These are phyloP conservation scores for Scleroderma citrinum DNA, from an alignment of 768 basidiomycete genomes.

Conservation along the genomic window DNA sequence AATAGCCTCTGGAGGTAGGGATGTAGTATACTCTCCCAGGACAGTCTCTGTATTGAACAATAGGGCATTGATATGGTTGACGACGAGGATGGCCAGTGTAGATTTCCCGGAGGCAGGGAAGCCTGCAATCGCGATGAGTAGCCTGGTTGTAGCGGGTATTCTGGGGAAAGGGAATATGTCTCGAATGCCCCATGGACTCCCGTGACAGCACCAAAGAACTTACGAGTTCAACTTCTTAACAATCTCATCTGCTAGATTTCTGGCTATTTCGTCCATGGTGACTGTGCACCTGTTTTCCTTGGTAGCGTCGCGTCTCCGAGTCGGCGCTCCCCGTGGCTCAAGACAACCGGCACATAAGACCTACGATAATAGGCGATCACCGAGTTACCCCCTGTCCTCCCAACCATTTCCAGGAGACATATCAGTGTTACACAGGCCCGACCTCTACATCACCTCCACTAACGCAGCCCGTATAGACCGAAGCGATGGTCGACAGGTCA, in stretches of 20 bases:
- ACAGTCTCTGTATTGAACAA: slow-evolving; percentile 14
- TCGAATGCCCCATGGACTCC: too few relatives aligned
- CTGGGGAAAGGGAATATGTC: slow-evolving; percentile 4
- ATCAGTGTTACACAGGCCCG: too few relatives aligned
- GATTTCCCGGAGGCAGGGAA: slow-evolving; percentile 89
- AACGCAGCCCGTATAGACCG: too few relatives aligned
- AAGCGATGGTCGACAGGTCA: too few relatives aligned
- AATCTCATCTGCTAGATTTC: slow-evolving; percentile 34
- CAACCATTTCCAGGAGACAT: too few relatives aligned
- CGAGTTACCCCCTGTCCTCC: too few relatives aligned
- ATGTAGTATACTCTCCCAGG: not conserved
- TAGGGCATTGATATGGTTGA: slow-evolving; percentile 45
- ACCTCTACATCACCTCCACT: too few relatives aligned
- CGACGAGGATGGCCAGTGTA: slow-evolving; percentile 58
- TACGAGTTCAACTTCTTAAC: slow-evolving; percentile 36
- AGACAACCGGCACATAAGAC: too few relatives aligned
- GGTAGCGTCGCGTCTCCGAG: too few relatives aligned
- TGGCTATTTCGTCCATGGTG: slow-evolving; percentile 37
- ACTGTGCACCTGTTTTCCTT: too few relatives aligned
- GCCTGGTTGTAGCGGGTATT: slow-evolving; percentile 29
- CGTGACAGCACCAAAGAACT: slow-evolving; percentile 8
- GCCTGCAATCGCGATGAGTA: slow-evolving; percentile 70
- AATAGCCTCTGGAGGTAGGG: slow-evolving; percentile 34
- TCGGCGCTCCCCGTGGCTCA: too few relatives aligned
- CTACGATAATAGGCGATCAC: too few relatives aligned